These are phyloP conservation scores for Amanita thiersii DNA, from an alignment of 768 basidiomycete genomes.

Conservation along the genomic window DNA sequence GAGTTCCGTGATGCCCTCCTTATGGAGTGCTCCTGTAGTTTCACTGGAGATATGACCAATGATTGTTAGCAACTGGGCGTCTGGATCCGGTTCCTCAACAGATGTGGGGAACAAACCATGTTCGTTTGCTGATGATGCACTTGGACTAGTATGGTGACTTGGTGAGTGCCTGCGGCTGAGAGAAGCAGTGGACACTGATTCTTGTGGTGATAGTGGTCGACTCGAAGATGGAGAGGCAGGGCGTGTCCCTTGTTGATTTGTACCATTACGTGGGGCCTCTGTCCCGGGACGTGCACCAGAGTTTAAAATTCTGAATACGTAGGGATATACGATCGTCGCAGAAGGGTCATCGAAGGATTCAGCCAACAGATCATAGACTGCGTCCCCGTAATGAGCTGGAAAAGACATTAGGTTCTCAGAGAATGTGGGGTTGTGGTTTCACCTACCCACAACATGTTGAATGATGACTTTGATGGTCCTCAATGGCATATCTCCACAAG, in stretches of 20 bases:
- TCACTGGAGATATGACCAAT: conserved; percentile 85
- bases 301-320: conserved; percentile 88
- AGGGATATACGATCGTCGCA: conserved; percentile 93
- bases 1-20: conserved; percentile 90
- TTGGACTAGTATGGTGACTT: conserved; percentile 62
- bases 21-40: conserved; percentile 82
- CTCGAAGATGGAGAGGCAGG: conserved; percentile 55
- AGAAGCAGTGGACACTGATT: conserved; percentile 37
- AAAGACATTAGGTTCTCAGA: conserved; percentile 8
- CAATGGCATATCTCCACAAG: conserved; percentile 96
- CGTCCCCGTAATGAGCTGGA: conserved; percentile 76
- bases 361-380: conserved; percentile 86
- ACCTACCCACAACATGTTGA: conserved; percentile 92
- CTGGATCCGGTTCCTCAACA: conserved; percentile 81
- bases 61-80: conserved; percentile 73
- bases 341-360: conserved; percentile 94
- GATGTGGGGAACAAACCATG: conserved; percentile 40
- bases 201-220: conserved; percentile 66
- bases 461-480: conserved; percentile 98
- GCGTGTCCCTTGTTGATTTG: conserved; percentile 30
- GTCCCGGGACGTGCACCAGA: conserved; percentile 41
- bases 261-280: conserved; percentile 22
- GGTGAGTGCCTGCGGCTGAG: conserved; percentile 47
- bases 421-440: neutral
- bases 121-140: conserved; percentile 56